phyloP scores from a whole-genome alignment of 2,329 filamentous ascomycete species.

The Colletotrichum orbiculare region DNA sequence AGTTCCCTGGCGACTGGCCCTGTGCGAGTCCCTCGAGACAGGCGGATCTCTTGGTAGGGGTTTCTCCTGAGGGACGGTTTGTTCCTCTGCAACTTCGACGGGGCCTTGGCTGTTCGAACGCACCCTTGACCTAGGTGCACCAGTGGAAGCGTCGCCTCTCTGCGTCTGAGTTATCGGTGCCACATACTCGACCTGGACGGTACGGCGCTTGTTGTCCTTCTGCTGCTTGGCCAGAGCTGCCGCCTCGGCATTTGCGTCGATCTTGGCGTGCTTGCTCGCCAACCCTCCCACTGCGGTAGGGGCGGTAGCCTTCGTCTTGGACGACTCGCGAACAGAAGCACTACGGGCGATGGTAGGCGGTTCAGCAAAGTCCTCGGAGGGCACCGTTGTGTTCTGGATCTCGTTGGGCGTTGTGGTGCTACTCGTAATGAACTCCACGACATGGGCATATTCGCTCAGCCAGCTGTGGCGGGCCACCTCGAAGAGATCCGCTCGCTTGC shows the following conservation, averaged over 20 bases:
- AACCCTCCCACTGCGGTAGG: constrained; percentile 70
- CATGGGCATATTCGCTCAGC: constrained; percentile 96
- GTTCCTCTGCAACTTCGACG: constrained; percentile 50
- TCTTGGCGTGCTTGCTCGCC: constrained; percentile 77
- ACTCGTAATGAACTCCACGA: constrained; percentile 97
- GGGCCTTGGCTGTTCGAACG: constrained; percentile 67
- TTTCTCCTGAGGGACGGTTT: constrained; percentile 60
- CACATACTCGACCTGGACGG: constrained; percentile 97
- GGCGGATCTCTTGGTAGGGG: constrained; percentile 69
- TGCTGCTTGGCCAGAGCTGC: constrained; percentile 68
- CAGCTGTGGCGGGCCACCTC: constrained; percentile 98
- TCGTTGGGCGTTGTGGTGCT: constrained; percentile 89
- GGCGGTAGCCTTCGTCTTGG: constrained; percentile 71
- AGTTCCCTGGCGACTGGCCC: constrained; percentile 48
- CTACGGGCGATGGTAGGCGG: constrained; percentile 67
- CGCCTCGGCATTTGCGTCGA: constrained; percentile 73
- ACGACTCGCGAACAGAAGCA: constrained; percentile 89
- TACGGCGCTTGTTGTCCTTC: constrained; percentile 90
- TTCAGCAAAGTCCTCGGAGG: constrained; percentile 62
- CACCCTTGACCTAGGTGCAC: constrained; percentile 47
- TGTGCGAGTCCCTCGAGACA: constrained; percentile 56
- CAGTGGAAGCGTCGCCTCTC: constrained; percentile 63
- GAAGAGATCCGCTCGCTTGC: constrained; percentile 94
- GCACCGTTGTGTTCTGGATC: constrained; percentile 82
- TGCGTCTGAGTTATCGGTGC: constrained; percentile 88